These are phyloP conservation scores for Fusarium zealandicum DNA, from an alignment of 2,329 filamentous ascomycete species.

Conservation along the genomic window DNA sequence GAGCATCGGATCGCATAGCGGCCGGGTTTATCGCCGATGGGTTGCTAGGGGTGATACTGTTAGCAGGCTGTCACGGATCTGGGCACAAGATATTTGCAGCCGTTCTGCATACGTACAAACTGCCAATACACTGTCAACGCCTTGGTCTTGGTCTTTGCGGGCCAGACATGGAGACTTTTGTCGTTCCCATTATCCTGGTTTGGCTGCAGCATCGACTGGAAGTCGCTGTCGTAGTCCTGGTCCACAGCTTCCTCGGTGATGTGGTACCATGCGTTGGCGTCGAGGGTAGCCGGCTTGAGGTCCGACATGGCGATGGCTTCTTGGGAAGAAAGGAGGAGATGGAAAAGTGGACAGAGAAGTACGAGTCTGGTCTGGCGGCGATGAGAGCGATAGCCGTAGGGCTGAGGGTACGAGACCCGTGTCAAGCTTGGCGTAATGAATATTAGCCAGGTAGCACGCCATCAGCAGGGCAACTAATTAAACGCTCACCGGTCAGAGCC, in stretches of 20 bases:
- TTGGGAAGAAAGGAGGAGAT: neutral
- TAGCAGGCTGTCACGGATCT: neutral
- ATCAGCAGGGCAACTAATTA: no score
- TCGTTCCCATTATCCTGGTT: slow-evolving; percentile 1
- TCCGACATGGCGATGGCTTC: slow-evolving; percentile 4
- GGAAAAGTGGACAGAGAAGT: neutral
- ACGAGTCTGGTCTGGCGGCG: neutral
- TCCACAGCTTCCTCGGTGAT: slow-evolving; percentile 48
- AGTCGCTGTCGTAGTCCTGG: slow-evolving; percentile 26
- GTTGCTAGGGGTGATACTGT: slow-evolving; percentile 33
- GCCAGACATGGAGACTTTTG: slow-evolving; percentile 35
- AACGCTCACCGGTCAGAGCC: no score
- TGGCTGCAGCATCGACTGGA: slow-evolving; percentile 36
- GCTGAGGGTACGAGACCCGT: neutral
- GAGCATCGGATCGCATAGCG: slow-evolving; percentile 45
- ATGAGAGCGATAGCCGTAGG: neutral
- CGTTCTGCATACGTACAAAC: slow-evolving; percentile 5
- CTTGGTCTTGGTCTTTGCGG: neutral
- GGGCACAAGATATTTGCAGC: neutral
- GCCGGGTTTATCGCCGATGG: slow-evolving; percentile 36
- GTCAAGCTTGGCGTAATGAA: no score
- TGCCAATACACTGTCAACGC: slow-evolving; percentile 13
- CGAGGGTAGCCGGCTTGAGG: slow-evolving; percentile 35
- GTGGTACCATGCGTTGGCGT: slow-evolving; percentile 48
- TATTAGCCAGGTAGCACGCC: no score